A percentile compares a stretch with the other conserved stretches of the same genome.
Conservation (phyloP, 805 yeast genomes). For the Saturnispora zaruensis region DNA sequence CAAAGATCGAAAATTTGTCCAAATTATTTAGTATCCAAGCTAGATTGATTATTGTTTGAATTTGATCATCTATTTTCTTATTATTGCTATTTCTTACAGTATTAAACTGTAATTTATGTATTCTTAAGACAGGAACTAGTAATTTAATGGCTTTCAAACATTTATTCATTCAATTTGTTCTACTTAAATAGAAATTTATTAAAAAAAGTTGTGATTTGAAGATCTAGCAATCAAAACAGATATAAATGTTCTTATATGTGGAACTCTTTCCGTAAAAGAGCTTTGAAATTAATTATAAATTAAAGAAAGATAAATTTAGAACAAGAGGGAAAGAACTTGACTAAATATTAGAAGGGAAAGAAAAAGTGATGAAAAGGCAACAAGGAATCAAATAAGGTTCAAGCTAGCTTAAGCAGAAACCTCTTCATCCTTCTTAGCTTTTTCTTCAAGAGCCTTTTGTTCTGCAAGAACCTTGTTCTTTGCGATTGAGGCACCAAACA, state of each 20-base stretch:
- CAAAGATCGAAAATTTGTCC: background rate
- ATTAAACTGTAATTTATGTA: background rate
- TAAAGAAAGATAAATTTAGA: background rate
- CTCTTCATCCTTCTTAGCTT: background rate
- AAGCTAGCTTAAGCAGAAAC: background rate
- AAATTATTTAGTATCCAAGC: background rate
- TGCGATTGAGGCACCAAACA: constrained; percentile 12
- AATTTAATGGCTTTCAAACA: background rate
- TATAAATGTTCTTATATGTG: background rate
- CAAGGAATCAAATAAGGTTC: background rate
- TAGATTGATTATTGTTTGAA: background rate
- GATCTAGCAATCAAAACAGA: background rate
- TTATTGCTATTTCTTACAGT: background rate
- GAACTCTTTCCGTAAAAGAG: background rate
- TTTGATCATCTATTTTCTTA: background rate
- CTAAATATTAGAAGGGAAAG: background rate
- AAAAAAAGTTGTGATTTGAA: background rate
- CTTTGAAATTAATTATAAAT: too few species aligned
- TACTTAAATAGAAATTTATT: background rate
- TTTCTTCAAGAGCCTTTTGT: constrained; percentile 6
- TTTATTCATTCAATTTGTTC: background rate
- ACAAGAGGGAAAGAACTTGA: background rate
- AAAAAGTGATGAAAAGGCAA: background rate
- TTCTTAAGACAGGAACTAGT: background rate
- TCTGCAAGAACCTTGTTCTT: constrained; percentile 12